Conservation (phyloP, 2,329 filamentous ascomycete species). For the Dendrostoma leiphaemia region DNA sequence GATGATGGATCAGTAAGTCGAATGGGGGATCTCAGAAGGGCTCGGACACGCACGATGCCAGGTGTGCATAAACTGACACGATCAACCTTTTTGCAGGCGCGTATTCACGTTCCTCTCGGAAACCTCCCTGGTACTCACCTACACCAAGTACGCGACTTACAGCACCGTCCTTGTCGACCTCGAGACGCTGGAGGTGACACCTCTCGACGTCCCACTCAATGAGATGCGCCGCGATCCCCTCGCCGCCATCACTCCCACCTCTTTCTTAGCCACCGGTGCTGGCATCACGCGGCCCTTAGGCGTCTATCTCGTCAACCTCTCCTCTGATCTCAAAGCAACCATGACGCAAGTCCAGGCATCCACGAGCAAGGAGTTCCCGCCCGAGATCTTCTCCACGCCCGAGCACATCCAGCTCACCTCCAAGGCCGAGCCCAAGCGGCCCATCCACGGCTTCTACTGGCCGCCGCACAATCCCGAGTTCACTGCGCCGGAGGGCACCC, state of each 20-base stretch:
- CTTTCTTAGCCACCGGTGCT: conserved; percentile 36
- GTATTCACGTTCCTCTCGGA: conserved; percentile 27
- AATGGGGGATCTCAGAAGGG: too few species aligned
- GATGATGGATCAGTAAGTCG: conserved; percentile 29
- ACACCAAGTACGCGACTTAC: conserved; percentile 7
- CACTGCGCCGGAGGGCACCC: conserved; percentile 31
- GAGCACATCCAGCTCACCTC: conserved; percentile 32
- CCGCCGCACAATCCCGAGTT: conserved; percentile 47
- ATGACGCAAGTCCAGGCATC: conserved; percentile 29
- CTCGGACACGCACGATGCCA: too few species aligned
- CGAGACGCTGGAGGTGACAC: conserved; percentile 25
- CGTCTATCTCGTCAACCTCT: conserved; percentile 34
- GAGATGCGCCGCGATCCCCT: conserved; percentile 32
- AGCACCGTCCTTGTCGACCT: conserved; percentile 32
- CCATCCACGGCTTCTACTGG: conserved; percentile 46
- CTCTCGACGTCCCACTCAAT: conserved; percentile 31
- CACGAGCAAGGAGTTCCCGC: conserved; percentile 29
- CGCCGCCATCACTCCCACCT: conserved; percentile 29
- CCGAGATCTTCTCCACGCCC: conserved; percentile 32
- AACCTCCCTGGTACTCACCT: conserved; percentile 31
- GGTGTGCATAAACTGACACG: too few species aligned
- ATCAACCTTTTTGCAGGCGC: neutral
- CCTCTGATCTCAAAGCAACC: conserved; percentile 14
- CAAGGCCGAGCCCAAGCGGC: conserved; percentile 26
- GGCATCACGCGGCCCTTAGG: conserved; percentile 27